Base-by-base conservation (phyloP, 2,329 filamentous ascomycete species). In the Oidium heveae region DNA sequence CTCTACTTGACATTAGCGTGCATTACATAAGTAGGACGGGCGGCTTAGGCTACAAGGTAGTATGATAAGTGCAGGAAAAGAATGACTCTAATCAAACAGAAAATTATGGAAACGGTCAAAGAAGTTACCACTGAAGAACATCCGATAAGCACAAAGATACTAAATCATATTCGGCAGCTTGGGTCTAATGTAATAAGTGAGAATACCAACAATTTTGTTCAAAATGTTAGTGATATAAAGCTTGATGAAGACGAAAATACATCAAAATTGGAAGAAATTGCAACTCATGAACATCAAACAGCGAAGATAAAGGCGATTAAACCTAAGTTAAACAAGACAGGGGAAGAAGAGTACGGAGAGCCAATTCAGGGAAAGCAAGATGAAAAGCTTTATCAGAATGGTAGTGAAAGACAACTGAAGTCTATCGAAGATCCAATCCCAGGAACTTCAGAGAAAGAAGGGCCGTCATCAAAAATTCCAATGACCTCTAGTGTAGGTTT, bases 11-110 rank as follows among this genome's bases (percentile, higher is more conserved):
- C n/a, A n/a, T n/a, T n/a, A n/a, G n/a, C n/a, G n/a, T n/a, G n/a
- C n/a, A n/a, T n/a, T n/a, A n/a, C n/a, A n/a, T n/a, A n/a, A n/a
- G n/a, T n/a, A n/a, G n/a, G n/a, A n/a, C n/a, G n/a, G n/a, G n/a
- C n/a, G n/a, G n/a, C n/a, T n/a, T n/a, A n/a, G n/a, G n/a, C n/a
- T n/a, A n/a, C n/a, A n/a, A n/a, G n/a, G n/a, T n/a, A n/a, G n/a
- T n/a, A n/a, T n/a, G n/a, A n/a, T n/a, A n/a, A n/a, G n/a, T n/a
- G 34, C 15, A 36, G 7, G 7, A 91, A 91, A 74, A 82, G 82
- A 1, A 76, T 77, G 36, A 83, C 89, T 65, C 84, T 94, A 68
- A 86, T 86, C 58, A 81, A 82, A 56, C 78, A 85, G 59, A 86
- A 94, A 68, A 84, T 88, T 63, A 82, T 83, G 67, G 69, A 69